Evolutionary conservation across 768 basidiomycete genomes (phyloP), one percentile per base, ranked within the genome.

Genomic region (Ephemerocybe angulata): DNA sequence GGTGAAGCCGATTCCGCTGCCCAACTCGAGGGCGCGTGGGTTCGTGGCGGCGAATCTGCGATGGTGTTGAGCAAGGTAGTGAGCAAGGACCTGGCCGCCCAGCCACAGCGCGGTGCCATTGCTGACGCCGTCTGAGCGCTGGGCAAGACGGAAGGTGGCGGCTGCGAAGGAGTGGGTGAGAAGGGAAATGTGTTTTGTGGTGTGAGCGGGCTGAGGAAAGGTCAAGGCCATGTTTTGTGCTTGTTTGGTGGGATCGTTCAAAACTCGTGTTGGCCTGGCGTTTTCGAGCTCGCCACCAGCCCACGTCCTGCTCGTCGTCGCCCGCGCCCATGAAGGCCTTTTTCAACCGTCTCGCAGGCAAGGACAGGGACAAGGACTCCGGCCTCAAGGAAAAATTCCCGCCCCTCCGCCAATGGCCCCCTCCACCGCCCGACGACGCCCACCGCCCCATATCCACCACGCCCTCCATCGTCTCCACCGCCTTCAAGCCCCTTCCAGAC

Each of bases 21-120:
- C 93, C 19, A 95, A 72, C 66, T 96, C 93, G 54, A 93, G 71
- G 7, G 80, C 85, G 52, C 74, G 73, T 27, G 67, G 67, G 55
- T 29, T 55, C 51, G 53, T 40, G 33, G 33, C 28, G 22, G 59
- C 52, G 58, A 60, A 64, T 55, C 64, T 66, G 24, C 40, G 25
- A 51, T 73, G 72, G 21, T 72, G 58, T 44, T 75, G 68, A 19
- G 76, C 70, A 29, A 91, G 74, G 64, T 84, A 90, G 41, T 76
- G 63, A 17, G 87, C 77, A 35, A 93, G 78, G 64, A 87, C 79
- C 68, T 95, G 91, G 0, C 84, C 88, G 38, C 83, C 84, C 50
- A 93, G 83, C 92, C 92, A 93, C 49, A 93, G 82, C 2, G 88
- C 82, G 2, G 90, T 92, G 17, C 92, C 92, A 56, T 88, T 93